Base-by-base conservation (phyloP, 257 asterid species). In the Dorcoceras hygrometricum region DNA sequence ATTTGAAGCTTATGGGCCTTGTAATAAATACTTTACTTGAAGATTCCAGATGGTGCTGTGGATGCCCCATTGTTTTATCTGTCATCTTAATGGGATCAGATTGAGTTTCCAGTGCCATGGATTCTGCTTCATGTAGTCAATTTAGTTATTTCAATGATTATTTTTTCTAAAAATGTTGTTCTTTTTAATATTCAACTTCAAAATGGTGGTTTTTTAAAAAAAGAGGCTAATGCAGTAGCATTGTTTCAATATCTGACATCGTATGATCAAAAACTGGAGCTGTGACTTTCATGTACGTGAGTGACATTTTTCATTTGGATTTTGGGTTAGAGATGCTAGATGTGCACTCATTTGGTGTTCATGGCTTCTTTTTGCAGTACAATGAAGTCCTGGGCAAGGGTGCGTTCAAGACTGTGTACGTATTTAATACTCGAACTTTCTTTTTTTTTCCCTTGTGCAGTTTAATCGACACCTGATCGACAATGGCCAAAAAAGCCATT, bases 391-490 rank as follows among this genome's bases (percentile, higher is more conserved):
- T 89, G 90, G 96, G 95, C 78, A 84, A 83, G 79, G 96, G 95
- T 60, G 95, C 96, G 53, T 86, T 84, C 80, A 89, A 89, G 85
- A 86, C 88, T 70, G 90, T 84, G 96, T 89, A 84, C 66, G 91
- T 66, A 64, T 63, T 68, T 67, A 36, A 61, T 66, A 34, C 67
- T 63, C 18, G 4, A 11, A 39, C 63, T 22, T 26, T 53, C 50
- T 34, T 14, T 23, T 36, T 24, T 53, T 50, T 5, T 63, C 32
- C 24, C n/a, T 63, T 73, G 63, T 39, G 20, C 36, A n/a, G 8
- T 61, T 68, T 14, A 57, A 63, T 9, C 20, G 4, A 46, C 34
- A 57, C 32, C 55, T 28, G 57, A 53, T 31, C 27, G 26, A 27
- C 27, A 62, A 53, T 63, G 8, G 22, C 18, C 0, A 46, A 3